phyloP scores from a whole-genome alignment of 73 alveolate species.

The Paramecium pentaurelia region DNA sequence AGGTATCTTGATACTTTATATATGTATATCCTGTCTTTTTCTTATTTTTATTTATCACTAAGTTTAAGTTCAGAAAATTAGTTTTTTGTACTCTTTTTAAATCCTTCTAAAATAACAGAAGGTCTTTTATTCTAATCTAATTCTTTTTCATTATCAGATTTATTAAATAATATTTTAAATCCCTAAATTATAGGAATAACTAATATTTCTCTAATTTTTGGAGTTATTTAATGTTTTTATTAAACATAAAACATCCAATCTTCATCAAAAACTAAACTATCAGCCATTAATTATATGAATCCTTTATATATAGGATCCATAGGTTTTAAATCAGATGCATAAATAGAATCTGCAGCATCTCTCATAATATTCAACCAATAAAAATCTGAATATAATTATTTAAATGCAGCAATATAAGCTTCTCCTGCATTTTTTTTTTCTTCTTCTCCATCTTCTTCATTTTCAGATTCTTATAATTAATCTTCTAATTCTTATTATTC shows the following conservation, averaged over 20 bases:
- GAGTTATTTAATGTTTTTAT: not conserved
- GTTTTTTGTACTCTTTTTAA: not conserved
- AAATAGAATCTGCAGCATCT: conserved; percentile 10
- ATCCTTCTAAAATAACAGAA: not conserved
- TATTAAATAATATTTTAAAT: not conserved
- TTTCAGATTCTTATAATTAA: not conserved
- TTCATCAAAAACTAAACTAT: conserved; percentile 20
- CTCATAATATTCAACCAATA: not conserved
- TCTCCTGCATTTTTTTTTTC: conserved; percentile 38
- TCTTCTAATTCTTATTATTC: conserved; percentile 23
- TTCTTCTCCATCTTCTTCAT: conserved; percentile 1
- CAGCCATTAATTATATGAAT: not conserved
- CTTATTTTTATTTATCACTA: not conserved
- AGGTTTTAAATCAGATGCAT: not conserved
- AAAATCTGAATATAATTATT: not conserved
- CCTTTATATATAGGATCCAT: not conserved
- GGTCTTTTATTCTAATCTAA: not conserved
- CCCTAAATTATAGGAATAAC: not conserved
- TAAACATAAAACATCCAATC: not conserved
- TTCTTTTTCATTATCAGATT: not conserved
- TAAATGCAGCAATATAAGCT: not conserved
- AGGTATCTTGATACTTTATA: not conserved
- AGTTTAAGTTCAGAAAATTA: not conserved
- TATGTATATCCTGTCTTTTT: not conserved
- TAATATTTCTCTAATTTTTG: not conserved